A percentile compares a stretch with the other conserved stretches of the same genome.
Conservation (phyloP, 2,329 filamentous ascomycete genomes). For the Sodiomyces alkalinus region DNA sequence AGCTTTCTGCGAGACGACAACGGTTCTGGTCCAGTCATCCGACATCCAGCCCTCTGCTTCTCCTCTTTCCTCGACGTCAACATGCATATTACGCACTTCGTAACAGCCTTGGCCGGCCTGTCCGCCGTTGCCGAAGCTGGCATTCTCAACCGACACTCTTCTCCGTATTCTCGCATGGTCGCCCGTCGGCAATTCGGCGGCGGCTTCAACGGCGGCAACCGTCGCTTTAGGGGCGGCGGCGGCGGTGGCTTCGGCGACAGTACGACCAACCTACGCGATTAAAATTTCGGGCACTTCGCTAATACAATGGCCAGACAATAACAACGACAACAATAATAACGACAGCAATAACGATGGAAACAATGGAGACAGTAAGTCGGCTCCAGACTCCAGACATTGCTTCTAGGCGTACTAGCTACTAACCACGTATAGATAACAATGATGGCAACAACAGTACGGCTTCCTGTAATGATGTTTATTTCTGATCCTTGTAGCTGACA, state of each 20-base stretch:
- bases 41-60: conserved; percentile 8
- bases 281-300: too few relatives aligned
- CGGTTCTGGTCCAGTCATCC: conserved; percentile 14
- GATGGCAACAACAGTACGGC: conserved; percentile 5
- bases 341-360: too few relatives aligned
- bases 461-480: too few relatives aligned
- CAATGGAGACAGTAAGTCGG: too few relatives aligned
- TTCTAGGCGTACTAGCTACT: too few relatives aligned
- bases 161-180: conserved; percentile 20
- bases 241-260: conserved; percentile 7
- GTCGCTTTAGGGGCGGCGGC: conserved; percentile 7
- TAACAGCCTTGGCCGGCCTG: conserved; percentile 31
- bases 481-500: too few relatives aligned
- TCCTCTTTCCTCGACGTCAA: conserved; percentile 16
- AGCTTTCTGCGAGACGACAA: too few relatives aligned
- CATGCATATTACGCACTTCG: conserved; percentile 36
- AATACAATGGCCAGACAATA: conserved; percentile 4
- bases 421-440: too few relatives aligned
- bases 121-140: conserved; percentile 29
- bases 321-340: conserved; percentile 6
- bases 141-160: conserved; percentile 21
- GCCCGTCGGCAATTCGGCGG: conserved; percentile 24
- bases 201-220: conserved; percentile 1
- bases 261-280: too few relatives aligned
- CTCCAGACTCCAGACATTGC: too few relatives aligned